Evolutionary conservation across 306 rosid species (phyloP).

Genomic region (Acacia crassicarpa): DNA sequence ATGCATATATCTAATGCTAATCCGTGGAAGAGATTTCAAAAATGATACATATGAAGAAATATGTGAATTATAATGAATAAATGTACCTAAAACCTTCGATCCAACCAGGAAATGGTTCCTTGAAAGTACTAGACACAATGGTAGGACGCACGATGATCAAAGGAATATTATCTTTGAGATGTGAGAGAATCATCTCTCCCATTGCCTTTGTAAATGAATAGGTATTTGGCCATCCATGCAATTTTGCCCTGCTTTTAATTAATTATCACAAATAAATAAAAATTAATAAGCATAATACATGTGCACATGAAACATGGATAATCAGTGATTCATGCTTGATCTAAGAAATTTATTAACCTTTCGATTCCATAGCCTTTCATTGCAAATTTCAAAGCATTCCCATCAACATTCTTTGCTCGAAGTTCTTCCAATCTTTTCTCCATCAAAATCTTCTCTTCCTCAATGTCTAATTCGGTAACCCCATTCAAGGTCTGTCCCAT

Average conservation of each 20-base stretch:
- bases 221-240: neutral
- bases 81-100: neutral
- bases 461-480: slow-evolving; percentile 26
- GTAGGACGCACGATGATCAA: neutral
- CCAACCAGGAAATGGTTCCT: neutral
- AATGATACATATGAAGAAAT: neutral
- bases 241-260: neutral
- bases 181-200: neutral
- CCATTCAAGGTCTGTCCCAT: slow-evolving; percentile 22
- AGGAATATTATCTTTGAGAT: neutral
- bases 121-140: neutral
- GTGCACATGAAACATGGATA: too few species aligned
- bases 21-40: too few species aligned
- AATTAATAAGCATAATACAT: neutral
- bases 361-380: slow-evolving; percentile 42
- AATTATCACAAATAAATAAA: too few species aligned
- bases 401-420: neutral
- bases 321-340: neutral
- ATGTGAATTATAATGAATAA: neutral
- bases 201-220: neutral
- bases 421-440: slow-evolving; percentile 26
- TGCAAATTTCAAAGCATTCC: neutral
- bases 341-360: slow-evolving; percentile 25
- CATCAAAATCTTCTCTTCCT: slow-evolving; percentile 18
- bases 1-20: too few species aligned